A percentile compares a stretch with the other conserved stretches of the same genome.
Evolutionary conservation across 306 rosid genomes (phyloP).

Genomic region (Lathyrus sativus): DNA sequence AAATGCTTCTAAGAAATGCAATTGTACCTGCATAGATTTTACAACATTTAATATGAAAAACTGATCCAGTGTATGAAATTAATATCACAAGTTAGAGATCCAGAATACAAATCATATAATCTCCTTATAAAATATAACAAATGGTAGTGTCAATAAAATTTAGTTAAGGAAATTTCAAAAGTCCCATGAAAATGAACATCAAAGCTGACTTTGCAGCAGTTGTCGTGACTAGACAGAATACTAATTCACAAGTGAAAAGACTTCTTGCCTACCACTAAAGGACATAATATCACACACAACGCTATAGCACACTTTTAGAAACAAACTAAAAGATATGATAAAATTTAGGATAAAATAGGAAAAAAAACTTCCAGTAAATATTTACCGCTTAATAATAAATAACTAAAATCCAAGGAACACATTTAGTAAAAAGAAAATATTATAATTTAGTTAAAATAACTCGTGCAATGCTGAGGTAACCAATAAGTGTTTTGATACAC

Average conservation of each 20-base stretch:
- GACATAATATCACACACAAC: slow-evolving; percentile 5
- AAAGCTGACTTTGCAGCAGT: slow-evolving; percentile 15
- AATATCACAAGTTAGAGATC: slow-evolving; percentile 1
- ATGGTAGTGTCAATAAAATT: not conserved
- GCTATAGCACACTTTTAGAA: slow-evolving; percentile 11
- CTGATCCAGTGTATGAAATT: slow-evolving; percentile 17
- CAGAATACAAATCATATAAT: slow-evolving; percentile 24
- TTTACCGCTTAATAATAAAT: not conserved
- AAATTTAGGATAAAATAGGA: not conserved
- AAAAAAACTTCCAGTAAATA: not conserved
- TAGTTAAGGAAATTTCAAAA: slow-evolving; percentile 25
- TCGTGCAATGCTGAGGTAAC: not conserved
- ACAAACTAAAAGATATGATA: not conserved
- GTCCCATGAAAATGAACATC: slow-evolving; percentile 12
- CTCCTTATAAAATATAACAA: slow-evolving; percentile 31
- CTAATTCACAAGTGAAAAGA: slow-evolving; percentile 14
- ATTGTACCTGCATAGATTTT: slow-evolving; percentile 63
- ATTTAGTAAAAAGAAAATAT: not conserved
- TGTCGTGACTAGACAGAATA: slow-evolving; percentile 10
- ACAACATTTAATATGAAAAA: slow-evolving; percentile 11
- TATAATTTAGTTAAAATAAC: slow-evolving; percentile 5
- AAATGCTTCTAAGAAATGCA: slow-evolving; percentile 94
- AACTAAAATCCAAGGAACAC: not conserved
- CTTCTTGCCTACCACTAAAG: slow-evolving; percentile 4
- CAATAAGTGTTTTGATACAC: slow-evolving; percentile 14